These are phyloP conservation scores for Nigrospora oryzae DNA, from an alignment of 2,329 filamentous ascomycete species.

Conservation along the genomic window DNA sequence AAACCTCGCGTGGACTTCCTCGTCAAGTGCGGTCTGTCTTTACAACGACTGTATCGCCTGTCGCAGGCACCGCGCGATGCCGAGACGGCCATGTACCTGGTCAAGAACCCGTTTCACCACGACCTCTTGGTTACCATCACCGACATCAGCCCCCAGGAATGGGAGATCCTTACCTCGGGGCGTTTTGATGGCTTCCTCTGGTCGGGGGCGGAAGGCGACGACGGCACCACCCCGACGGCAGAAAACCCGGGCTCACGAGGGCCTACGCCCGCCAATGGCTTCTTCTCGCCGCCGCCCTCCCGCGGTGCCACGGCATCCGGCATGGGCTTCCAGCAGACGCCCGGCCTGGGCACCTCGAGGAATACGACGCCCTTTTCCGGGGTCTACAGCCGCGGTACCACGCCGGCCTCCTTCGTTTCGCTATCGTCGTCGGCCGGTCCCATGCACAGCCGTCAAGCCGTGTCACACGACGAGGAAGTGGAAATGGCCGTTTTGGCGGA, in stretches of 20 bases:
- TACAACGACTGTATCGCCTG: slow-evolving; percentile 80
- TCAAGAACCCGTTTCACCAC: slow-evolving; percentile 75
- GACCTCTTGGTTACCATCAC: slow-evolving; percentile 80
- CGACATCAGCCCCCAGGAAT: slow-evolving; percentile 85
- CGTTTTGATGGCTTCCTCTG: slow-evolving; percentile 94
- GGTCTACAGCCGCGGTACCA: slow-evolving; percentile 46
- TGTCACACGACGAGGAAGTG: slow-evolving; percentile 88
- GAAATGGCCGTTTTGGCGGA: slow-evolving; percentile 86
- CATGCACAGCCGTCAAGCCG: slow-evolving; percentile 42
- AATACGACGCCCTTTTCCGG: slow-evolving; percentile 40
- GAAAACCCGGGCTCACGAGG: slow-evolving; percentile 39
- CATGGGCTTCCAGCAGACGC: slow-evolving; percentile 28
- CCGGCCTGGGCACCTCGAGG: slow-evolving; percentile 31
- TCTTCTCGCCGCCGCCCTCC: slow-evolving; percentile 30
- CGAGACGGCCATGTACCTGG: slow-evolving; percentile 76
- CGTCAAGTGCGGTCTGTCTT: slow-evolving; percentile 63
- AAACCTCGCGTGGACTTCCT: slow-evolving; percentile 65
- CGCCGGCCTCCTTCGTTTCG: slow-evolving; percentile 37
- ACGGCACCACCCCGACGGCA: slow-evolving; percentile 26
- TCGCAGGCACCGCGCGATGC: slow-evolving; percentile 68
- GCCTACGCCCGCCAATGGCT: slow-evolving; percentile 43
- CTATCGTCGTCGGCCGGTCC: slow-evolving; percentile 28
- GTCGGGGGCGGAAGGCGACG: slow-evolving; percentile 72
- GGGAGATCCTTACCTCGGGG: slow-evolving; percentile 90
- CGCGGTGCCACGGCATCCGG: slow-evolving; percentile 32